Evolutionary conservation across 225 moss, liverwort and hornwort species (phyloP), one percentile per base, ranked within the genome.

Genomic region (Bryum argenteum): DNA sequence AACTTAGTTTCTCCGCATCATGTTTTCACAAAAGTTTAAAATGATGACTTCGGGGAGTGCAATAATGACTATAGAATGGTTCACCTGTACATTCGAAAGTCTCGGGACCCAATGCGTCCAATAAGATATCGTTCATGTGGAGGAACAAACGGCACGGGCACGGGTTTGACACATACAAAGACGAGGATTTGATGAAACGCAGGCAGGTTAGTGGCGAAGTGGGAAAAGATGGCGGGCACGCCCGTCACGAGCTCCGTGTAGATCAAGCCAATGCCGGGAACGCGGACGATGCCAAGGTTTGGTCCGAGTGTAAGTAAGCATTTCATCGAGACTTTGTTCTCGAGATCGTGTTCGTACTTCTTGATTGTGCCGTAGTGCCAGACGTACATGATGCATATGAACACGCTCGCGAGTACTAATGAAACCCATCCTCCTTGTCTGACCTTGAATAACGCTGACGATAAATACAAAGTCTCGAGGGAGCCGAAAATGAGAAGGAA

Each of bases 401-500:
- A 71, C 6, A 66, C 61, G 18, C 63, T 81, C 33, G 93, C 89
- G 10, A 93, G 67, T 11, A 77, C 91, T 1, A 91, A 52, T 2
- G 93, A 90, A 20, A 93, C 93, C 96, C 96, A 96, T 3, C 96
- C 96, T 43, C 91, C 91, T 33, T 82, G 85, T 42, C 76, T 65
- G 24, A 96, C 82, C 76, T 96, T 96, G 57, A 71, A 91, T 10
- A 93, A 50, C 3, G 89, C 89, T 1, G 96, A 80, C 40, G 82
- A 84, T 23, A 96, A 48, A 70, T 87, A 93, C 4, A 93, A 8
- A 14, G 68, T 15, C 59, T 93, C 93, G 10, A 91, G 71, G 6
- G 87, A 79, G 22, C 82, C 96, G 23, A 96, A 87, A 2, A 96
- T 14, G 43, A 90, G 79, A 54, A 83, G 75, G 60, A 91, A 78